phyloP scores from a whole-genome alignment of 495 filamentous ascomycete genomes.

The Hypoxylon trugodes region DNA sequence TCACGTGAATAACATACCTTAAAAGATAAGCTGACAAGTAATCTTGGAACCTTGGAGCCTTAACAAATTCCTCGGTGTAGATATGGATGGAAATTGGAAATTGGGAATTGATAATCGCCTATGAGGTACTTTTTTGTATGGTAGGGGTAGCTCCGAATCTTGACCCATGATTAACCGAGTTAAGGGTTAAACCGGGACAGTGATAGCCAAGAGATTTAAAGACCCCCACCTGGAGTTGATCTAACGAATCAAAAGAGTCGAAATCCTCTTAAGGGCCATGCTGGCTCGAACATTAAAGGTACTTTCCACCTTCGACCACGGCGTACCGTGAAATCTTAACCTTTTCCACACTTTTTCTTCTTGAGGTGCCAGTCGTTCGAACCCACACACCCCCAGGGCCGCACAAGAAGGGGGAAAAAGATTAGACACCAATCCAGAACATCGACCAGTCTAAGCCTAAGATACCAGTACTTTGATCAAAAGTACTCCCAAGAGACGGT shows the following conservation, averaged over 20 bases:
- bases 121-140: too few species aligned
- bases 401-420: slow-evolving; percentile 21
- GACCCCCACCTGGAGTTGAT: not conserved
- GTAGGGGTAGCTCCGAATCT: slow-evolving; percentile 11
- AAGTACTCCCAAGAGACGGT: slow-evolving; percentile 23
- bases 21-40: too few species aligned
- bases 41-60: too few species aligned
- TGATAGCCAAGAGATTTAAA: slow-evolving; percentile 18
- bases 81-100: too few species aligned
- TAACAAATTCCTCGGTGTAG: too few species aligned
- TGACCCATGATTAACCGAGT: slow-evolving; percentile 38
- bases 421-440: slow-evolving; percentile 40
- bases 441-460: slow-evolving; percentile 28
- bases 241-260: slow-evolving; percentile 15
- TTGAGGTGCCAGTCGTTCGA: slow-evolving; percentile 29
- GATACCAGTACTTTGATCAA: slow-evolving; percentile 27
- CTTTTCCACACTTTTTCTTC: slow-evolving; percentile 30
- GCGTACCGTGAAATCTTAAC: slow-evolving; percentile 37
- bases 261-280: slow-evolving; percentile 13
- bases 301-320: slow-evolving; percentile 31
- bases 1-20: too few species aligned
- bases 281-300: slow-evolving; percentile 38
- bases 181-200: slow-evolving; percentile 31
- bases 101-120: too few species aligned
- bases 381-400: slow-evolving; percentile 29